A percentile compares a stretch with the other conserved stretches of the same genome.
phyloP scores from a whole-genome alignment of 108 stramenopile species.

The Cyclotella choctawhatcheeana region DNA sequence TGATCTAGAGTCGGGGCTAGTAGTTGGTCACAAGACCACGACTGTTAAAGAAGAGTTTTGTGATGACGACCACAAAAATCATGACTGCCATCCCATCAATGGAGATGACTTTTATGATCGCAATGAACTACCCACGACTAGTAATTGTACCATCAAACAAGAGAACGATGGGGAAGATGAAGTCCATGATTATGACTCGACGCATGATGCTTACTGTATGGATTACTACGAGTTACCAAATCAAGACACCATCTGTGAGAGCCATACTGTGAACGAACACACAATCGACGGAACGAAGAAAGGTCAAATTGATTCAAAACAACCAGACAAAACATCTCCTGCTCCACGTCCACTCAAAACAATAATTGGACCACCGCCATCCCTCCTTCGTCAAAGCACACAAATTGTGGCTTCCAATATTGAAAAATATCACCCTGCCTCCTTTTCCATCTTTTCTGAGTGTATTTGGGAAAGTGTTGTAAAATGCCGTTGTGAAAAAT shows the following conservation, averaged over 20 bases:
- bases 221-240: not conserved
- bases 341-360: conserved; percentile 1
- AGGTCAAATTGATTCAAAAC: not conserved
- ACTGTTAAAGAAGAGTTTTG: no score
- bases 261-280: not conserved
- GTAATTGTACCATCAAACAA: no score
- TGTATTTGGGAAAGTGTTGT: conserved; percentile 44
- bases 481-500: conserved; percentile 11
- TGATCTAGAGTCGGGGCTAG: no score
- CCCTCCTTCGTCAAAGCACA: conserved; percentile 34
- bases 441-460: conserved; percentile 36
- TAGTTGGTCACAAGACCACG: no score
- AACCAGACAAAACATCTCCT: not conserved
- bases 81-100: no score
- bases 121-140: no score
- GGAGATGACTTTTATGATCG: no score
- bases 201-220: not conserved
- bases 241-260: not conserved
- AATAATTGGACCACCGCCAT: conserved; percentile 12
- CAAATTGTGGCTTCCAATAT: conserved; percentile 28
- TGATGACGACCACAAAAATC: no score
- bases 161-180: no score
- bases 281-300: not conserved
- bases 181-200: no score
- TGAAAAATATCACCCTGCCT: conserved; percentile 32